These are phyloP conservation scores for Scenedesmus sp. DNA, from an alignment of 163 green algal species.

Conservation along the genomic window DNA sequence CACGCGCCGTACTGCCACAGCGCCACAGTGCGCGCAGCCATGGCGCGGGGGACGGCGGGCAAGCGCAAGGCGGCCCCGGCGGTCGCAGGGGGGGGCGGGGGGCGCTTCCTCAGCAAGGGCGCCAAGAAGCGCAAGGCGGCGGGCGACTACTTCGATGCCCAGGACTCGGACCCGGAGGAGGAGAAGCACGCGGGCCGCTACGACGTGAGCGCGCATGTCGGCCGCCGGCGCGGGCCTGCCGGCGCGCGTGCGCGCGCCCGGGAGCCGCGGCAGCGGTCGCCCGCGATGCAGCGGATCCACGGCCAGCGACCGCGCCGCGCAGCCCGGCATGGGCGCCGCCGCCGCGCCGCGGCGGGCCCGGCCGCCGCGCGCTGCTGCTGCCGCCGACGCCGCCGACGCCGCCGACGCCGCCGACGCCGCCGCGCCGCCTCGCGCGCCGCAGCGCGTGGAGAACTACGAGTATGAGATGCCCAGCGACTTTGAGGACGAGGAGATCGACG, in stretches of 20 bases:
- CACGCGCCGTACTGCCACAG: no score
- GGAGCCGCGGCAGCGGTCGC: no score
- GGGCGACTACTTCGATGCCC: conserved; percentile 78
- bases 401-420: background rate
- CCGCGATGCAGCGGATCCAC: background rate
- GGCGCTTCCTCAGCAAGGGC: conserved; percentile 4
- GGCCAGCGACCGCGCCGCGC: background rate
- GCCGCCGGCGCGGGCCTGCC: background rate
- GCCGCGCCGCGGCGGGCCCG: background rate
- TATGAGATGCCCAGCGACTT: conserved; percentile 88
- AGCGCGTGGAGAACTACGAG: conserved; percentile 87
- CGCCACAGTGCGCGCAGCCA: background rate
- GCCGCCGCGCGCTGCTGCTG: background rate
- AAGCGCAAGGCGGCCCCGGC: conserved; percentile 5
- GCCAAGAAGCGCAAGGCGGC: conserved; percentile 26
- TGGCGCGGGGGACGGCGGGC: background rate
- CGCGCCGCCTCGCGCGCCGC: conserved; percentile 36
- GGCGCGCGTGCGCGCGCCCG: background rate
- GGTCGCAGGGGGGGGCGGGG: background rate
- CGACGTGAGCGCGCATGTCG: conserved; percentile 81
- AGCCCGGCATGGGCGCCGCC: background rate
- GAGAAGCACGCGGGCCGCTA: conserved; percentile 67
- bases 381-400: background rate
- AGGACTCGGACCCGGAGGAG: conserved; percentile 75
- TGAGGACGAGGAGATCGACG: conserved; percentile 95